Base-by-base conservation (phyloP, 805 yeast genomes). In the Suhomyces tanzawaensis region DNA sequence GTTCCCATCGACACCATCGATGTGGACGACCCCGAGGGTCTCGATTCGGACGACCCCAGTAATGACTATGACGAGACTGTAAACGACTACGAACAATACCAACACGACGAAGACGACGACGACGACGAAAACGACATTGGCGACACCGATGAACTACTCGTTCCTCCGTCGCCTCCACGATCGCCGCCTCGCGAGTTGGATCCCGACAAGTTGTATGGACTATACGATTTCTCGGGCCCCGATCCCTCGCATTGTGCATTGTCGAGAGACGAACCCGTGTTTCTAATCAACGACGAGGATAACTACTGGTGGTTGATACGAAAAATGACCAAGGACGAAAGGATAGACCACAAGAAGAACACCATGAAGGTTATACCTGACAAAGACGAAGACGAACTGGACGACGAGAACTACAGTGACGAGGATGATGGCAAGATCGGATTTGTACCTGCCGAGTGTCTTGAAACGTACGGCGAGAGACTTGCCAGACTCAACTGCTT, bases 281-380 rank as follows among this genome's bases (percentile, higher is more conserved):
- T 76, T 30, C 64, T 93, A 14, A 64, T 93, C 24, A 89, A 88
- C 55, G 99, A 93, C 55, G 81, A 85, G 34, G 96, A 93, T 62
- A 76, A 86, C 44, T 93, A 93, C 63, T 93, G 99, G 99, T 93
- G 99, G 98, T 69, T 91, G 8, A 91, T 93, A 19, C 59, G 67
- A 19, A 72, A 75, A 41, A 40, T 66, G 32, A 54, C 60, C 11
- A 66, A 63, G 43, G 43, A 48, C 13, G 71, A 67, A 42, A 44
- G 49, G 60, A 75, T 51, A 57, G 13, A 28, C 17, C 40, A 46
- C n/a, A 71, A 43, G 68, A 19, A 35, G 29, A 16, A 19, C 41
- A 38, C 21, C 7, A 19, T 35, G 34, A 29, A 38, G 50, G 31
- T 33, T 43, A 29, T 27, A 38, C 19, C 14, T 23, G 33, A 32